Evolutionary conservation across 768 basidiomycete species (phyloP).

Genomic region (Leccinum longicurvipes): DNA sequence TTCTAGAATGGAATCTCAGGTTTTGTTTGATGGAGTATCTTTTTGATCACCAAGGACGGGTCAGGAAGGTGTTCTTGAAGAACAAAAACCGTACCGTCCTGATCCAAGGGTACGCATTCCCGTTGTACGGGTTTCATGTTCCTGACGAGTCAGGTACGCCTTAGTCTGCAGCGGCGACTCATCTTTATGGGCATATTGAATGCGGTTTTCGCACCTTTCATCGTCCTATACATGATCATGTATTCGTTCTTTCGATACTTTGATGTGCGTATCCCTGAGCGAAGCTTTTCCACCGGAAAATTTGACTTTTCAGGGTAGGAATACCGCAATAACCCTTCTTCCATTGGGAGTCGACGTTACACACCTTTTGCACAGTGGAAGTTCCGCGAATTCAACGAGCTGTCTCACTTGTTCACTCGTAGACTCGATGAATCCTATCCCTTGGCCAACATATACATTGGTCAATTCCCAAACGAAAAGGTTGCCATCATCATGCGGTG

Average conservation of each 20-base stretch:
- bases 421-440: constrained; percentile 88
- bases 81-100: constrained; percentile 73
- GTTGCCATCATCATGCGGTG: constrained; percentile 87
- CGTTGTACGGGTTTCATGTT: neutral
- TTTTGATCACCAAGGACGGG: constrained; percentile 86
- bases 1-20: constrained; percentile 95
- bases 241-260: constrained; percentile 99
- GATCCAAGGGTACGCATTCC: constrained; percentile 70
- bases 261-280: constrained; percentile 58
- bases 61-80: constrained; percentile 88
- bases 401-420: constrained; percentile 87
- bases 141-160: constrained; percentile 1
- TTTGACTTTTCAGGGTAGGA: constrained; percentile 53
- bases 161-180: constrained; percentile 77
- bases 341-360: constrained; percentile 88
- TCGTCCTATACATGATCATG: constrained; percentile 93
- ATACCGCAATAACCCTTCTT: constrained; percentile 97
- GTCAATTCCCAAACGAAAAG: constrained; percentile 96
- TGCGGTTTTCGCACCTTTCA: constrained; percentile 93
- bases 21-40: constrained; percentile 95
- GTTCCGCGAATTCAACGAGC: constrained; percentile 97
- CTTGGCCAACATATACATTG: constrained; percentile 90
- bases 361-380: constrained; percentile 98
- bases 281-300: neutral
- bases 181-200: constrained; percentile 98